Base-by-base conservation (phyloP, 371 early-diverging fungal genomes). In the Mycotypha africana region DNA sequence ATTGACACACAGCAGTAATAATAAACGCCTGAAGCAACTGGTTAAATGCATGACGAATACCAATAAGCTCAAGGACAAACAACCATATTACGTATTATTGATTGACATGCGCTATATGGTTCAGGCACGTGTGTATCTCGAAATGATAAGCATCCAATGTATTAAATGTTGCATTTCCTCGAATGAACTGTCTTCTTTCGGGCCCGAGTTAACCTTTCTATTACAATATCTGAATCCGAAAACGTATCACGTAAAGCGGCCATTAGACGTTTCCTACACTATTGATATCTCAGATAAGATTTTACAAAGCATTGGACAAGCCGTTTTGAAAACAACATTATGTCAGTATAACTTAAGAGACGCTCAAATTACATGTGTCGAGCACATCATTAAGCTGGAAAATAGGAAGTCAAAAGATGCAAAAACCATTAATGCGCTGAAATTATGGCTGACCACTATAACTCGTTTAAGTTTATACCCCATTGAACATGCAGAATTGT, bases 391-490 rank as follows among this genome's bases (percentile, higher is more conserved):
- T 16, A 70, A 68, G 34, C 34, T 76, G 1, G 72, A 76, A 40
- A 60, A 73, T 10, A 46, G 56, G 24, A 42, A 65, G 2, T 20
- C 47, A 7, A 58, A 70, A n/a, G 62, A 60, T 6, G 45, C 57
- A 11, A 67, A 60, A 22, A 48, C 22, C n/a, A 12, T 67, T 4
- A 65, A 70, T 26, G 53, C 66, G 2, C 47, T 66, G n/a, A 58
- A 54, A 22, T 60, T 78, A 15, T 81, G 81, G 81, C 45, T 77
- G 7, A 64, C 79, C 0, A 77, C 77, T 1, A 53, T 78, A 34
- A 67, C 70, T 41, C 65, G 81, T 20, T 53, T 77, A 17, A 66
- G 65, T 4, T 23, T 78, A 3, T 69, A 74, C 28, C 60, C 77
- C 2, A 48, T 76, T 14, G 70, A 78, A 32, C 50, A 69, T 33